These are phyloP conservation scores for Fusarium sp. DNA, from an alignment of 2,329 filamentous ascomycete species.

Conservation along the genomic window DNA sequence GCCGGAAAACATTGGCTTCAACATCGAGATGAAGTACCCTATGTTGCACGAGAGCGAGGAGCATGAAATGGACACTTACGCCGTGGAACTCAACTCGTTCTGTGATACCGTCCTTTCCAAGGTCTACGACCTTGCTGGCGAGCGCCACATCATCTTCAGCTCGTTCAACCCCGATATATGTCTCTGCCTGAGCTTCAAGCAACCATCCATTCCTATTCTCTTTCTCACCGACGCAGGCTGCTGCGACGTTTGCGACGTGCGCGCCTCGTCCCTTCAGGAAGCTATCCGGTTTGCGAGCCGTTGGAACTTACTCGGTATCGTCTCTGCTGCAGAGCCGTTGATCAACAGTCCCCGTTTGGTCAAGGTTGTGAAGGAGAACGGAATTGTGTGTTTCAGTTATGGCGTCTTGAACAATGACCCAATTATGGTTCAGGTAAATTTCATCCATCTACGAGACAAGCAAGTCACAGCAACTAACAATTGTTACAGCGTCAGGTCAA, in stretches of 20 bases:
- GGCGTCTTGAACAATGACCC: conserved; percentile 92
- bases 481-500: conserved; percentile 82
- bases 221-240: conserved; percentile 94
- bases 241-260: conserved; percentile 86
- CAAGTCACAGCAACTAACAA: conserved; percentile 22
- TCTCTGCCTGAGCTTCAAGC: conserved; percentile 94
- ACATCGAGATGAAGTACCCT: conserved; percentile 99
- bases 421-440: conserved; percentile 84
- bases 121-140: conserved; percentile 87
- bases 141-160: conserved; percentile 95
- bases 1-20: conserved; percentile 89
- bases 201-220: conserved; percentile 94
- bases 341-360: conserved; percentile 92
- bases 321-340: conserved; percentile 89
- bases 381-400: conserved; percentile 95
- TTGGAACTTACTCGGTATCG: conserved; percentile 95
- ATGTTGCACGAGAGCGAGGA: conserved; percentile 97
- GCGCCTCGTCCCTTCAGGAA: conserved; percentile 93
- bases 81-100: conserved; percentile 95
- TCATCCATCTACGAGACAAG: background rate
- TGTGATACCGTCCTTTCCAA: conserved; percentile 92
- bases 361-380: conserved; percentile 93
- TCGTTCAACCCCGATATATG: conserved; percentile 99
- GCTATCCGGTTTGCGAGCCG: conserved; percentile 94
- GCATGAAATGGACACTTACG: conserved; percentile 96